Base-by-base conservation (phyloP, 768 basidiomycete species). In the Tephrocybe sp. region DNA sequence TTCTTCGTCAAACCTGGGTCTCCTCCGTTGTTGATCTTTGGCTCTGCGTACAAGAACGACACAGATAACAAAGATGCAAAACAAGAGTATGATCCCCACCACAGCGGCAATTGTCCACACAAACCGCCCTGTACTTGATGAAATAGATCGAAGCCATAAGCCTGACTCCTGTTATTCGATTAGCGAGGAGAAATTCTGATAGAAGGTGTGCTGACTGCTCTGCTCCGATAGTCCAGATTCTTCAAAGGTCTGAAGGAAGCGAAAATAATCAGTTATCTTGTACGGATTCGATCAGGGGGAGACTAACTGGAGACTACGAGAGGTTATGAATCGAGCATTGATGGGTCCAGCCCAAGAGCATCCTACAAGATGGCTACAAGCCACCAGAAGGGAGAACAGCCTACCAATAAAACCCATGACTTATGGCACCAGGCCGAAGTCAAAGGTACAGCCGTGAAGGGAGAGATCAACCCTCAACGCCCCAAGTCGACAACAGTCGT, bases 401-500 rank as follows among this genome's bases (percentile, higher is more conserved):
- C 30, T 23, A 16, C 39, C 33, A 14, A 40, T 8, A 23, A 16
- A 16, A 33, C 52, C 44, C 49, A 56, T 52, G 39, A 32, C 48
- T 39, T 30, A 35, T 50, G 40, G 55, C 55, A 31, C 48, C 51
- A 32, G 48, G 51, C 48, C 51, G 26, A 48, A 35, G 52, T 56
- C 48, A 33, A 26, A 45, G 23, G 30, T 14, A 35, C 26, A 26
- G n/a, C 34, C 48, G 46, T 51, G 54, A 38, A 39, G 49, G 54
- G 26, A 26, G 26, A 56, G 55, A 45, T 56, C 55, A 56, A 56
- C 55, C 52, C 55, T 34, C 42, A 40, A 40, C 33, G 34, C 20
- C 41, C 40, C 38, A 32, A 17, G 13, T 33, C 33, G 30, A 26
- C 26, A 44, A 13, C 51, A n/a, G n/a, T n/a, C n/a, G n/a, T n/a